Evolutionary conservation across 202 grass and related monocot genomes (phyloP).

Genomic region (Cymbopogon flexuosus): DNA sequence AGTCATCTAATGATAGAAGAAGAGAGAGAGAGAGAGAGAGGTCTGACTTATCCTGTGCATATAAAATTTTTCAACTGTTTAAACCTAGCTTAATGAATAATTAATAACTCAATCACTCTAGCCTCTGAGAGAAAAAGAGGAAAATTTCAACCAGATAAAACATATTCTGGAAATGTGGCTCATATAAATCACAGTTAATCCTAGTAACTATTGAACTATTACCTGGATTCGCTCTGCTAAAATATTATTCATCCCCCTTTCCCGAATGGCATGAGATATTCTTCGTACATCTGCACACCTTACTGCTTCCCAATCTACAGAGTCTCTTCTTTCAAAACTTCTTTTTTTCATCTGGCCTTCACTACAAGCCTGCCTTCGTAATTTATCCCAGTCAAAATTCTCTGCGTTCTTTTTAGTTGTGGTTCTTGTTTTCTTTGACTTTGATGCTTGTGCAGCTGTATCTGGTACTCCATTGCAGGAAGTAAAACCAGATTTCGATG

Average conservation of each 20-base stretch:
- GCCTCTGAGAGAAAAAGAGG: background rate
- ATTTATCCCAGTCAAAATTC: conserved; percentile 62
- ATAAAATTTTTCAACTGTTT: background rate
- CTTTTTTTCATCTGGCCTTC: conserved; percentile 39
- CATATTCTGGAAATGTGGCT: too few species aligned
- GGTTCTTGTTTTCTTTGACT: conserved; percentile 41
- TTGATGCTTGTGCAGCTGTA: conserved; percentile 29
- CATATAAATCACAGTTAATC: conserved; percentile 19
- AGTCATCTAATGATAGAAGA: background rate
- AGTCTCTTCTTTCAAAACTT: conserved; percentile 54
- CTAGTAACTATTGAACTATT: conserved; percentile 16
- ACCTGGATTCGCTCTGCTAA: conserved; percentile 65
- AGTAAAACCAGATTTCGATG: conserved; percentile 30
- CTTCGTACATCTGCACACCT: conserved; percentile 47
- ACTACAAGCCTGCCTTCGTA: conserved; percentile 38
- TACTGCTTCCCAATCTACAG: conserved; percentile 73
- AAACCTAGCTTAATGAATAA: conserved; percentile 1
- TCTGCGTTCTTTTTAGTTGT: conserved; percentile 35
- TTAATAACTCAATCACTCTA: background rate
- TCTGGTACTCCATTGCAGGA: conserved; percentile 27
- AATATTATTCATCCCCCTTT: conserved; percentile 83
- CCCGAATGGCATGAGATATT: conserved; percentile 64
- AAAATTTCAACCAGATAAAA: too few species aligned
- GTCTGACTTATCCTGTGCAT: background rate
- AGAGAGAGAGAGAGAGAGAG: too few species aligned